Evolutionary conservation across 768 basidiomycete species (phyloP).

Genomic region (Psilocybe cubensis): DNA sequence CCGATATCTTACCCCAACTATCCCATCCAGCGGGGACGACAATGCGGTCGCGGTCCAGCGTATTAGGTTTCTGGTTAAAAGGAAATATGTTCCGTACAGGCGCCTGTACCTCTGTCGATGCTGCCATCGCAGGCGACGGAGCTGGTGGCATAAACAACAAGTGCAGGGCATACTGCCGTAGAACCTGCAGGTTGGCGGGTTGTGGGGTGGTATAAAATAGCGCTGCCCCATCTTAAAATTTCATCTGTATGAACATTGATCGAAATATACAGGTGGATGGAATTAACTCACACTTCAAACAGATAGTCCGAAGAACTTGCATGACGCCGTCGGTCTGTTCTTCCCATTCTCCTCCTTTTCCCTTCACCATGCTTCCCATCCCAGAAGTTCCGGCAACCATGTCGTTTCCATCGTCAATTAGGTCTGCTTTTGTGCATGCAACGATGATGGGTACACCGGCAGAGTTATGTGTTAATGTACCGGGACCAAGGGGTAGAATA

Average conservation of each 20-base stretch:
- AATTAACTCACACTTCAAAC: constrained; percentile 85
- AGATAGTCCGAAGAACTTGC: constrained; percentile 93
- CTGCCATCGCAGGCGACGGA: constrained; percentile 63
- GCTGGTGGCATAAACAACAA: constrained; percentile 80
- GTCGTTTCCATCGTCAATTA: constrained; percentile 84
- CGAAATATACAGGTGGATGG: background rate
- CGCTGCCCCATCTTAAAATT: constrained; percentile 77
- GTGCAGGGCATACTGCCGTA: constrained; percentile 86
- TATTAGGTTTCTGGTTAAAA: constrained; percentile 86
- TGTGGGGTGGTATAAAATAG: constrained; percentile 90
- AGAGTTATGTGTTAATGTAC: constrained; percentile 84
- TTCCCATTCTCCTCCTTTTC: constrained; percentile 92
- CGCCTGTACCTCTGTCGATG: constrained; percentile 66
- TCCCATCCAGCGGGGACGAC: constrained; percentile 98
- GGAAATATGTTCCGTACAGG: constrained; percentile 82
- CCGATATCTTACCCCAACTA: constrained; percentile 93
- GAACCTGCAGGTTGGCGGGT: constrained; percentile 71
- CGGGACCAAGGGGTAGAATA: constrained; percentile 81
- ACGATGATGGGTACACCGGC: constrained; percentile 89
- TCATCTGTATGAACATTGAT: background rate
- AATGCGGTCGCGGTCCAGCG: constrained; percentile 89
- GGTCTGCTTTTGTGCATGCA: constrained; percentile 90
- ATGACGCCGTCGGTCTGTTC: constrained; percentile 94
- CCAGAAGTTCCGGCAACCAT: constrained; percentile 76
- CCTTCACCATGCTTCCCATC: constrained; percentile 91